These are phyloP conservation scores for Nidula microcarpa DNA, from an alignment of 768 basidiomycete species.

Conservation along the genomic window DNA sequence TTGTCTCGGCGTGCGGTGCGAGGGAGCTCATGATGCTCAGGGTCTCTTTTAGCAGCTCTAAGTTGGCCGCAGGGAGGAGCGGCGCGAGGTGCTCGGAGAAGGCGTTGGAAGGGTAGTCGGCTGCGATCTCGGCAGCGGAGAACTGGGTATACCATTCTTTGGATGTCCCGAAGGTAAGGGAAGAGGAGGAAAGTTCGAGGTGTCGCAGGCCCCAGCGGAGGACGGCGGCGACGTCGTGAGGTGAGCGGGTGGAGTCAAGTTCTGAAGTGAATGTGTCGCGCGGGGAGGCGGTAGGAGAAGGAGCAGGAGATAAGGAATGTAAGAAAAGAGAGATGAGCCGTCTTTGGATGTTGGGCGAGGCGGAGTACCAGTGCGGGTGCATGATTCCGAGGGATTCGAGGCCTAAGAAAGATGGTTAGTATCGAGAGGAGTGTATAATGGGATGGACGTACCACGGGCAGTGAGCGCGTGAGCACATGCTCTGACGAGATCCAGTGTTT, in stretches of 20 bases:
- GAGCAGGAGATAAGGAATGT: slow-evolving; percentile 55
- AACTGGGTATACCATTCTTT: slow-evolving; percentile 70
- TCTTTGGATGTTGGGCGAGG: slow-evolving; percentile 67
- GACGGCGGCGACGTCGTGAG: slow-evolving; percentile 77
- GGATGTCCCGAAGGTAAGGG: slow-evolving; percentile 53
- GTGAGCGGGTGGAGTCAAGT: slow-evolving; percentile 59
- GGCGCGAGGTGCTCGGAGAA: slow-evolving; percentile 63
- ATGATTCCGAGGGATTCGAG: slow-evolving; percentile 79
- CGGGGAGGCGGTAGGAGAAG: slow-evolving; percentile 36
- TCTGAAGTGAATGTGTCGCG: slow-evolving; percentile 54
- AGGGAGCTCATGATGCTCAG: slow-evolving; percentile 66
- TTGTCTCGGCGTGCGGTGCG: slow-evolving; percentile 68
- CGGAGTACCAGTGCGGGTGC: slow-evolving; percentile 82
- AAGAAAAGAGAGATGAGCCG: slow-evolving; percentile 71
- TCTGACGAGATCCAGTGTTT: slow-evolving; percentile 61
- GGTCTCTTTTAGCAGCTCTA: slow-evolving; percentile 52
- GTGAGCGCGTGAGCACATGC: slow-evolving; percentile 67
- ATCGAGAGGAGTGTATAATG: not conserved
- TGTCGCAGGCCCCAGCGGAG: slow-evolving; percentile 81
- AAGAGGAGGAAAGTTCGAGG: slow-evolving; percentile 40
- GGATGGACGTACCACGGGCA: slow-evolving; percentile 48
- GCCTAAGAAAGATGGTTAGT: slow-evolving; percentile 34
- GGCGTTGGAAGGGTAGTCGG: slow-evolving; percentile 58
- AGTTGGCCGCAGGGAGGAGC: slow-evolving; percentile 53
- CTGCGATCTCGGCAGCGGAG: slow-evolving; percentile 51